phyloP scores from a whole-genome alignment of 306 rosid species.

The Trifolium repens region DNA sequence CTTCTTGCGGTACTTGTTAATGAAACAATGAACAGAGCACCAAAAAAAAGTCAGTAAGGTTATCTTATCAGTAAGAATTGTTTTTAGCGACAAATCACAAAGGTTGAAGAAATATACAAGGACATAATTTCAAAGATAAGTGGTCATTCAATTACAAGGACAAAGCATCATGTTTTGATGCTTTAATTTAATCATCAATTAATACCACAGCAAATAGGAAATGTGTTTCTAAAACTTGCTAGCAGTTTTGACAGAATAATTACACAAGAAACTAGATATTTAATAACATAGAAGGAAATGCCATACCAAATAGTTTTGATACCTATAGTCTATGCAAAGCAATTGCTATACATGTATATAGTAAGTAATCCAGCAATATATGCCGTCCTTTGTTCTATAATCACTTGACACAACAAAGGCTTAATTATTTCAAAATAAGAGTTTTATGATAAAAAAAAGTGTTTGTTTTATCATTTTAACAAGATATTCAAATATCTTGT shows the following conservation, averaged over 20 bases:
- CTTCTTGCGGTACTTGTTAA: conserved; percentile 9
- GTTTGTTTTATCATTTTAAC: conserved; percentile 15
- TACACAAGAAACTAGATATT: conserved; percentile 13
- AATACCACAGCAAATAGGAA: conserved; percentile 16
- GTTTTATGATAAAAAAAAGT: conserved; percentile 10
- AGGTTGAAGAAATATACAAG: conserved; percentile 14
- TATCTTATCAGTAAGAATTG: conserved; percentile 6
- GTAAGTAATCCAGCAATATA: background rate
- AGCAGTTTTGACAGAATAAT: conserved; percentile 21
- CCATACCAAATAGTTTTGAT: conserved; percentile 19
- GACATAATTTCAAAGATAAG: conserved; percentile 16
- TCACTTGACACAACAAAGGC: background rate
- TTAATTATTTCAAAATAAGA: background rate
- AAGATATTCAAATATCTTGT: background rate
- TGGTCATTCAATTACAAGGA: conserved; percentile 22
- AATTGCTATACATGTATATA: background rate
- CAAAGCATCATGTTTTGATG: conserved; percentile 19
- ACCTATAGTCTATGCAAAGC: conserved; percentile 25
- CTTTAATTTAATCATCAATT: background rate
- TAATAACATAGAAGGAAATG: background rate
- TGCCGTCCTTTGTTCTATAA: background rate
- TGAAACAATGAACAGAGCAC: conserved; percentile 24
- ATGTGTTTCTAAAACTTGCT: conserved; percentile 7
- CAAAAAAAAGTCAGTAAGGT: background rate
- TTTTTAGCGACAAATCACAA: conserved; percentile 16